These are phyloP conservation scores for Lotmaria passim DNA, from an alignment of 208 protist species.

Conservation along the genomic window DNA sequence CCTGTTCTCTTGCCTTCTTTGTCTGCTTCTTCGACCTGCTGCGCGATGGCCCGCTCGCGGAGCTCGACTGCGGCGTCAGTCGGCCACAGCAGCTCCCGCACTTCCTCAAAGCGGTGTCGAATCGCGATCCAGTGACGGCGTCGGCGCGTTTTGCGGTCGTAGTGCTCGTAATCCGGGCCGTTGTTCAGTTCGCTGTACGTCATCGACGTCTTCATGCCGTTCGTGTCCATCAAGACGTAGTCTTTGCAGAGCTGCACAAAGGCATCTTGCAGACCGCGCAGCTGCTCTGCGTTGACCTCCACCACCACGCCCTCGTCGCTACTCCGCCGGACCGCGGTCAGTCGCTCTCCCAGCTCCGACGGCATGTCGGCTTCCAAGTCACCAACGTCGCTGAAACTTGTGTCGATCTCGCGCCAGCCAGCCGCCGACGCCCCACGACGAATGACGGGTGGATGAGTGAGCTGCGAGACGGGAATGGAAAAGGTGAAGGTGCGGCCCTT, in stretches of 20 bases:
- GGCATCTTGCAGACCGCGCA: slow-evolving; percentile 39
- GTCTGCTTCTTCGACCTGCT: not conserved
- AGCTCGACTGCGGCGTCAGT: slow-evolving; percentile 12
- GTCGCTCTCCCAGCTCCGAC: slow-evolving; percentile 62
- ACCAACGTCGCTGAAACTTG: slow-evolving; percentile 78
- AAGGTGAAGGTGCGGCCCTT: slow-evolving; percentile 86
- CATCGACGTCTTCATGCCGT: slow-evolving; percentile 78
- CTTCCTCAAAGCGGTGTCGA: slow-evolving; percentile 74
- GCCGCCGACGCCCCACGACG: slow-evolving; percentile 36
- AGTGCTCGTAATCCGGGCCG: slow-evolving; percentile 87
- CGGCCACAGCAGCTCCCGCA: slow-evolving; percentile 82
- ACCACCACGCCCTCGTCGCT: slow-evolving; percentile 15
- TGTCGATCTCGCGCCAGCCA: slow-evolving; percentile 81
- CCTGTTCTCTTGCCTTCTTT: too few relatives aligned
- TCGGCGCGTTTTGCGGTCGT: slow-evolving; percentile 75
- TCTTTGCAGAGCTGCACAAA: slow-evolving; percentile 75
- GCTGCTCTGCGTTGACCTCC: slow-evolving; percentile 25
- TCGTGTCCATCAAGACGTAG: slow-evolving; percentile 88
- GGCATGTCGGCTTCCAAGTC: slow-evolving; percentile 88
- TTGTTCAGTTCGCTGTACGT: slow-evolving; percentile 77
- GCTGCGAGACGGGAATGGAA: slow-evolving; percentile 73
- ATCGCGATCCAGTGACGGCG: slow-evolving; percentile 83
- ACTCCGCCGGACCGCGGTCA: slow-evolving; percentile 23
- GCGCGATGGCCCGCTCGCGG: too few relatives aligned
- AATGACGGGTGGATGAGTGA: slow-evolving; percentile 74